Base-by-base conservation (phyloP, 2,329 filamentous ascomycete species). In the Helotiales sp. region DNA sequence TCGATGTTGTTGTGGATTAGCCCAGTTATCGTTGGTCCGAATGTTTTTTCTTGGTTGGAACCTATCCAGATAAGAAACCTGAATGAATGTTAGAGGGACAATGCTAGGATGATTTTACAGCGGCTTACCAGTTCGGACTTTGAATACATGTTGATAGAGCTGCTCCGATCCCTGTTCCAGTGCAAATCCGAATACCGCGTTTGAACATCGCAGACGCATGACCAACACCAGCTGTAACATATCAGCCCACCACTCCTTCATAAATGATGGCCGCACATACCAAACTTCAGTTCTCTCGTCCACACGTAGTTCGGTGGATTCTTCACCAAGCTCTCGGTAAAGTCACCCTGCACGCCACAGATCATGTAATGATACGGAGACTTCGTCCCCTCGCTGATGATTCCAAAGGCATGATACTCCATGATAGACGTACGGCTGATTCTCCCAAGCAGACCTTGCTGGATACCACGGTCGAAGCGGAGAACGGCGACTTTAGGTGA, bases 21-120 rank as follows among this genome's bases (percentile, higher is more conserved):
- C 10, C 75, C 70, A 2, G 78, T 69, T 61, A 81, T 80, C 11
- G 78, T 81, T 34, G 79, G 78, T 0, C 79, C 79, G 70, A 81
- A 81, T 0, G 79, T 80, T 67, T 75, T 78, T 67, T 81, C 79
- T 58, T 80, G 79, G 70, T 81, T 77, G 22, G 79, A 80, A 6
- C 79, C 79, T 49, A 81, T 80, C 79, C 79, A 80, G 66, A 81
- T 81, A 40, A 81, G 77, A 68, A 81, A 81, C 79, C 78, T 78
- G 65, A 24, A 5, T 60, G 60, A 61, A 32, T 49, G 69, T 32
- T 70, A 61, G 54, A 59, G 45, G 34, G 30, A 57, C n/a, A n/a
- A n/a, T n/a, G n/a, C n/a, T n/a, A n/a, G n/a, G n/a, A n/a, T n/a
- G n/a, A n/a, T n/a, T n/a, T n/a, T n/a, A n/a, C n/a, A n/a, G n/a